Base-by-base conservation (phyloP, 2,329 filamentous ascomycete species). In the Macrophomina phaseolina region DNA sequence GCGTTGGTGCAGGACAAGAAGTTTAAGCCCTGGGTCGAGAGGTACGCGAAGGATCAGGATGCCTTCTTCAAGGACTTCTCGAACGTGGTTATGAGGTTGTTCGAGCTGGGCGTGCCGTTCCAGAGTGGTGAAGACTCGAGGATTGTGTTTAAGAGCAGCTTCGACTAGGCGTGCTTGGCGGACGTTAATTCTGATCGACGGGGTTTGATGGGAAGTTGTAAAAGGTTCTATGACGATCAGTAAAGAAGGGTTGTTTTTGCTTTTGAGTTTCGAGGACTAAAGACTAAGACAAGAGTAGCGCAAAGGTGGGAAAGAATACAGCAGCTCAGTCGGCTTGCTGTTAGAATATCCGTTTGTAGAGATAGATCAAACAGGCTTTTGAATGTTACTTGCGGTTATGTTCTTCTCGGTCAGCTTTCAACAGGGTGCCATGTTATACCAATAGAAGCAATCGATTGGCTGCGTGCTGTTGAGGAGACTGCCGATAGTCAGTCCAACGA, bases 101-200 rank as follows among this genome's bases (percentile, higher is more conserved):
- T 98, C 73, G 94, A 98, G 86, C 88, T 97, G 14, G 94, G 94
- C 74, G 94, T 98, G 68, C 94, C 94, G 42, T 98, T 97, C 79
- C 80, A 88, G 73, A 86, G 71, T 42, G 73, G 75, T 2, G 79
- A 82, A 75, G 80, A 81, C 42, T 75, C 76, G 69, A 74, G 81
- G 69, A 80, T 81, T 70, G 74, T 71, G 51, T 83, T 84, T 71
- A 83, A 81, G 81, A 79, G 79, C 73, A 79, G 76, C 51, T 79
- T 79, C 55, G 77, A 79, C 64, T 76, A 77, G 45, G 12, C 12
- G 40, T 12, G 4, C 18, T 16, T 18, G 16, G 8, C 42, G 42
- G 7, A 5, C 16, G 5, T 14, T 5, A 16, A 5, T 38, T 38
- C 42, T 45, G 1, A 45, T 5, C 5, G 42, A n/a, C 42, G 11